Evolutionary conservation across 2,329 filamentous ascomycete genomes (phyloP), one percentile per base, ranked within the genome.

Genomic region (Didymella segeticola): DNA sequence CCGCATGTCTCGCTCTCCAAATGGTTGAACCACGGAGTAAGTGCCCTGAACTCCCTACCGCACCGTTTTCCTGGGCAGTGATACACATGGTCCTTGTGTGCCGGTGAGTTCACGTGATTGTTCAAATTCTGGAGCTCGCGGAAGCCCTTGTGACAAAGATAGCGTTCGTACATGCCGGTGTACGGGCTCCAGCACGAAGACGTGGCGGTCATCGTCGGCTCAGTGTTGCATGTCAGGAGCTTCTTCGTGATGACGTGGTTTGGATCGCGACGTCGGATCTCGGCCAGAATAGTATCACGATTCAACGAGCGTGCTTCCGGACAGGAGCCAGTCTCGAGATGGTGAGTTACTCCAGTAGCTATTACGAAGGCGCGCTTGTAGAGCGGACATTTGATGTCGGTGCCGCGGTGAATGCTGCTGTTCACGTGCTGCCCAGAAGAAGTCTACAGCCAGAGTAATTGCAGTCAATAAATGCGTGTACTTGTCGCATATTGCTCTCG

Each of bases 281-380:
- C 65, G 0, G 64, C 56, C 64, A 81, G 80, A 4, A 88, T 75
- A 2, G 58, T 68, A 9, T 83, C 78, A 9, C 81, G 80, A 62
- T 82, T 78, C 1, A 85, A 81, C 4, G 42, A 45, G 42, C 42
- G 42, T 7, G 42, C 80, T 0, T 69, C 68, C 0, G 77, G 77
- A 41, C 86, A 89, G 0, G 74, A 67, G 14, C 80, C 80, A 1
- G 62, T 69, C 57, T 89, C 86, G 0, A 88, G 68, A 56, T 88
- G 83, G 62, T 85, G 76, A 0, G 74, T 64, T 2, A 87, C 58
- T 2, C 83, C 85, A 0, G 80, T 83, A 1, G 84, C 83, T 0
- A 80, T 80, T 9, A 77, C 70, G 58, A 77, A 83, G 3, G 7
- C 19, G 2, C 43, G 56, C 22, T 73, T 64, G 70, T 86, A 89